Percentiles rank a stretch among this genome's conserved stretches.
These are phyloP conservation scores for Ligustrum vulgare DNA, from an alignment of 257 asterid species.

Conservation along the genomic window DNA sequence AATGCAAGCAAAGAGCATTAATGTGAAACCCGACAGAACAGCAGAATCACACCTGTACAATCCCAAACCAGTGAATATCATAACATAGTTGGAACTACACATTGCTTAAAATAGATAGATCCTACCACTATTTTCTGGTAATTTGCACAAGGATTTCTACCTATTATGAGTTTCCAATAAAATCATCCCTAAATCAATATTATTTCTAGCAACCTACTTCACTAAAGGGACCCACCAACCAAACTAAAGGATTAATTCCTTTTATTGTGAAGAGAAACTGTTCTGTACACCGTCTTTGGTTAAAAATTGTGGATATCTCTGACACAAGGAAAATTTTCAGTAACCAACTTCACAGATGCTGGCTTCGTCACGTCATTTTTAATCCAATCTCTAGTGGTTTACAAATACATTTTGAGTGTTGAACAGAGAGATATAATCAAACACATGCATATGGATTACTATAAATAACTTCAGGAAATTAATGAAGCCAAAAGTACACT, in stretches of 20 bases:
- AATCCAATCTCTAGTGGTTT: background rate
- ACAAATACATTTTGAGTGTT: background rate
- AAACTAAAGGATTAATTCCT: background rate
- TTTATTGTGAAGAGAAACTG: background rate
- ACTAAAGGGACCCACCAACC: slow-evolving; percentile 13
- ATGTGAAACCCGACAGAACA: slow-evolving; percentile 74
- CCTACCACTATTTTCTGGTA: slow-evolving; percentile 9
- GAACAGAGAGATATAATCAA: background rate
- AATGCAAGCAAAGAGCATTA: slow-evolving; percentile 77
- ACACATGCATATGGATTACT: background rate
- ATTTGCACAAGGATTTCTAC: slow-evolving; percentile 2
- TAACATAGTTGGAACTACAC: slow-evolving; percentile 14
- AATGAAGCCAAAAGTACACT: background rate
- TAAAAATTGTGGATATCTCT: background rate
- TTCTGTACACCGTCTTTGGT: background rate
- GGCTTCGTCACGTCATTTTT: background rate
- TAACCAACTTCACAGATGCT: background rate
- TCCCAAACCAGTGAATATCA: slow-evolving; percentile 23
- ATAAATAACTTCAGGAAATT: background rate
- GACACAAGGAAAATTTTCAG: background rate
- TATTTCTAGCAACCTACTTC: slow-evolving; percentile 9
- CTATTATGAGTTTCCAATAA: background rate
- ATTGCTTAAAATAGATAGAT: slow-evolving; percentile 7
- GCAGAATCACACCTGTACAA: slow-evolving; percentile 89
- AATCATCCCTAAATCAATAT: slow-evolving; percentile 2